Evolutionary conservation across 2,329 filamentous ascomycete species (phyloP), one percentile per base, ranked within the genome.

Genomic region (Cyclaneusma minus): DNA sequence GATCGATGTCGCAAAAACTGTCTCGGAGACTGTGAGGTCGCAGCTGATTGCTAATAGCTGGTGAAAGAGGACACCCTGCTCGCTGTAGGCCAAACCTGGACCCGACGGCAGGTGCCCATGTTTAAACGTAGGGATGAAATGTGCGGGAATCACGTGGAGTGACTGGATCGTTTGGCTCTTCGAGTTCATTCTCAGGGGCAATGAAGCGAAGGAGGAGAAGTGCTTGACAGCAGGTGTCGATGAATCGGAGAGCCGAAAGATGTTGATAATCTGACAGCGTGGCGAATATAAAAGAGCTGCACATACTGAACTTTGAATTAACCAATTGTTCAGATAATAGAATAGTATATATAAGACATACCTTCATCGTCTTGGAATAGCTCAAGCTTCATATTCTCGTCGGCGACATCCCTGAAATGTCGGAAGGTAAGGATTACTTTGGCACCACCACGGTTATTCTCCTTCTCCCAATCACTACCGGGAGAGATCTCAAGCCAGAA

Each of bases 31-130:
- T 20, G 53, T 50, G 20, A 64, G 44, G 30, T 64, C 48, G 13
- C 48, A 43, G 4, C 43, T 50, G 3, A 68, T 35, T 7, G 51
- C 44, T 27, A 50, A 54, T 9, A 63, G 34, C 32, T 68, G 62
- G 28, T 57, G 64, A 35, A 65, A 63, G 12, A 48, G 46, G 3
- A 57, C 39, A 3, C 44, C 44, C 13, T 48, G 34, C 3, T 47
- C 35, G 7, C 42, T 30, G 26, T 59, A 55, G 8, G 37, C 28
- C 10, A 27, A 13, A 22, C 35, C 39, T 22, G 24, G 27, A 3
- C 34, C 35, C 9, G 21, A 10, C 6, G 22, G 13, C n/a, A n/a
- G n/a, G n/a, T n/a, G n/a, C n/a, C n/a, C n/a, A n/a, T n/a, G n/a
- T n/a, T n/a, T n/a, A n/a, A n/a, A n/a, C n/a, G n/a, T n/a, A n/a